Conservation (phyloP, 2,329 filamentous ascomycete genomes). For the Aspergillus aculeatinus region DNA sequence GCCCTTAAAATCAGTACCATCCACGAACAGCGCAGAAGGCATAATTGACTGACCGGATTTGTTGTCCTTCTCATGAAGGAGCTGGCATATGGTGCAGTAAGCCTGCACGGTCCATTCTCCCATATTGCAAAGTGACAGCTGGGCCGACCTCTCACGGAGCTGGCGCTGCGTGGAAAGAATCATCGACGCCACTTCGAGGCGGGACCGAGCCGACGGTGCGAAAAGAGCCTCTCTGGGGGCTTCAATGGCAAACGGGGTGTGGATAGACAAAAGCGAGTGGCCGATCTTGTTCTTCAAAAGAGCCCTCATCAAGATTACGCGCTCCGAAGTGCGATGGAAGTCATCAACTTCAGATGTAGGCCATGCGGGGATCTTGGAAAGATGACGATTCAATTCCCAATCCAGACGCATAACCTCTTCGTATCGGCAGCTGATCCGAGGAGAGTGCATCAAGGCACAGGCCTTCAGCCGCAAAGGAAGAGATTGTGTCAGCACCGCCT, state of each 20-base stretch:
- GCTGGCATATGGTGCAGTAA: constrained; percentile 38
- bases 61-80: constrained; percentile 29
- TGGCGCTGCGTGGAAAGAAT: constrained; percentile 39
- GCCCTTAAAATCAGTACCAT: background rate
- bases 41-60: constrained; percentile 23
- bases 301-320: constrained; percentile 32
- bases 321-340: constrained; percentile 23
- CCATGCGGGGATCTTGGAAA: constrained; percentile 39
- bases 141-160: constrained; percentile 33
- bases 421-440: constrained; percentile 38
- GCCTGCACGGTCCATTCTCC: constrained; percentile 41
- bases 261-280: constrained; percentile 39
- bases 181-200: constrained; percentile 38
- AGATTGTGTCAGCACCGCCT: constrained; percentile 30
- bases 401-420: constrained; percentile 43
- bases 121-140: constrained; percentile 34
- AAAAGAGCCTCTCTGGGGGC: constrained; percentile 33
- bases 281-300: constrained; percentile 37
- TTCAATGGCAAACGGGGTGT: constrained; percentile 41
- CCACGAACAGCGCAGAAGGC: background rate
- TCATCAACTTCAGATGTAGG: constrained; percentile 19
- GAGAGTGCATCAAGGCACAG: constrained; percentile 38
- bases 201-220: constrained; percentile 34
- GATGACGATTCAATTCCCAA: constrained; percentile 36
- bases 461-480: constrained; percentile 34